A percentile compares a stretch with the other conserved stretches of the same genome.
phyloP scores from a whole-genome alignment of 345 rosid genomes.

The Mangifera indica region DNA sequence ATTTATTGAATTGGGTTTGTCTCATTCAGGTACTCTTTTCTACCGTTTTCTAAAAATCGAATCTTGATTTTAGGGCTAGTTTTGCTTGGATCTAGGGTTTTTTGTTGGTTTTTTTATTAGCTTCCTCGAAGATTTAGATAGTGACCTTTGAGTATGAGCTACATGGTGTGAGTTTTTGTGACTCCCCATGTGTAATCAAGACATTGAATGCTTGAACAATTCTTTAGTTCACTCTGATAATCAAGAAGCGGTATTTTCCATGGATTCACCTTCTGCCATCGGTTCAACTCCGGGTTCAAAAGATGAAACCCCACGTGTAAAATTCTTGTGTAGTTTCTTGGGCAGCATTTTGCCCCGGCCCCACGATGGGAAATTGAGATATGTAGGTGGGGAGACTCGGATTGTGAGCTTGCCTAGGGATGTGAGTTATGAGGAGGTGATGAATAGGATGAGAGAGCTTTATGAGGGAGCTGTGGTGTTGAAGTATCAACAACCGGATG shows the following conservation, averaged over 20 bases:
- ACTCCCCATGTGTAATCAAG: constrained; percentile 57
- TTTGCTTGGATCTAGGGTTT: constrained; percentile 7
- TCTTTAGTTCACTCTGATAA: constrained; percentile 14
- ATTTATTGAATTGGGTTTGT: neutral
- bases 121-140: too few relatives aligned
- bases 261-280: constrained; percentile 50
- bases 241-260: constrained; percentile 30
- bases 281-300: constrained; percentile 40
- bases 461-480: constrained; percentile 70
- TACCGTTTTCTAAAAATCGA: neutral
- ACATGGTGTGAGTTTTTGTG: constrained; percentile 23
- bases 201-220: constrained; percentile 28
- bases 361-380: constrained; percentile 87
- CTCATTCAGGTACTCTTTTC: neutral
- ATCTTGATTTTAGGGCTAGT: constrained; percentile 9
- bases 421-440: constrained; percentile 70
- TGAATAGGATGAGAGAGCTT: constrained; percentile 84
- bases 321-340: constrained; percentile 84
- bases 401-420: constrained; percentile 73
- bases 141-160: constrained; percentile 7
- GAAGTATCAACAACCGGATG: constrained; percentile 98
- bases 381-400: constrained; percentile 95
- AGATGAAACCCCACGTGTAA: constrained; percentile 73
- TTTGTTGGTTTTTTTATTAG: neutral
- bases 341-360: constrained; percentile 96